Conservation (phyloP, 768 basidiomycete species). For the Amanita jacksonii region DNA sequence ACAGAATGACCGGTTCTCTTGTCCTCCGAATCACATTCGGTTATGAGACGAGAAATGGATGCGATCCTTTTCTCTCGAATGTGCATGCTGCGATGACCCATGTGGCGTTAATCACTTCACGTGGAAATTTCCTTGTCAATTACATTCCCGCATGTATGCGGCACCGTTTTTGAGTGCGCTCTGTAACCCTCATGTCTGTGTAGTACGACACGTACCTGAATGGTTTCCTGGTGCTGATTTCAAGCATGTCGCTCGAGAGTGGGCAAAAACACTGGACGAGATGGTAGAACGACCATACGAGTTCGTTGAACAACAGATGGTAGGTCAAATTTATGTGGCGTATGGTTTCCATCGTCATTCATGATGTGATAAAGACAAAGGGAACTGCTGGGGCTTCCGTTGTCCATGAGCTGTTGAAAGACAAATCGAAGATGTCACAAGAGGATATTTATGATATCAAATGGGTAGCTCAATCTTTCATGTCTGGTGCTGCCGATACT, state of each 20-base stretch:
- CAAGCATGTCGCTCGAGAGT: constrained; percentile 27
- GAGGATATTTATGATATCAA: constrained; percentile 30
- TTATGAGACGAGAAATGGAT: too few relatives aligned
- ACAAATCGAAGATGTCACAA: constrained; percentile 16
- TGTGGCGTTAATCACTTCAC: constrained; percentile 16
- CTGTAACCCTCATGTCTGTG: too few relatives aligned
- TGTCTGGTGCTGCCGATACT: constrained; percentile 36
- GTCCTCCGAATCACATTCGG: constrained; percentile 23
- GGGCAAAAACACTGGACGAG: constrained; percentile 22
- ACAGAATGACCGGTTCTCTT: constrained; percentile 10
- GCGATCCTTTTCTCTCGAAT: constrained; percentile 24
- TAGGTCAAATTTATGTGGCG: too few relatives aligned
- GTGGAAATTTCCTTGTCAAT: constrained; percentile 24
- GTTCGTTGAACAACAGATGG: constrained; percentile 23
- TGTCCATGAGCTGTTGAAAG: constrained; percentile 23
- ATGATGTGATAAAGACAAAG: constrained; percentile 12
- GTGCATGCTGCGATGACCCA: constrained; percentile 16
- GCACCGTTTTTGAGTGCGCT: too few relatives aligned
- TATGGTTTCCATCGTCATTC: constrained; percentile 7
- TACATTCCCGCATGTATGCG: constrained; percentile 12
- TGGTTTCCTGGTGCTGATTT: constrained; percentile 43
- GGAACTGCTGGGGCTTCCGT: constrained; percentile 27
- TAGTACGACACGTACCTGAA: constrained; percentile 32
- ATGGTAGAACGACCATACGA: constrained; percentile 28
- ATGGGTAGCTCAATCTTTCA: constrained; percentile 38